Evolutionary conservation across 169 alveolate genomes (phyloP), one percentile per base, ranked within the genome.

Genomic region (Toxoplasma gondii): DNA sequence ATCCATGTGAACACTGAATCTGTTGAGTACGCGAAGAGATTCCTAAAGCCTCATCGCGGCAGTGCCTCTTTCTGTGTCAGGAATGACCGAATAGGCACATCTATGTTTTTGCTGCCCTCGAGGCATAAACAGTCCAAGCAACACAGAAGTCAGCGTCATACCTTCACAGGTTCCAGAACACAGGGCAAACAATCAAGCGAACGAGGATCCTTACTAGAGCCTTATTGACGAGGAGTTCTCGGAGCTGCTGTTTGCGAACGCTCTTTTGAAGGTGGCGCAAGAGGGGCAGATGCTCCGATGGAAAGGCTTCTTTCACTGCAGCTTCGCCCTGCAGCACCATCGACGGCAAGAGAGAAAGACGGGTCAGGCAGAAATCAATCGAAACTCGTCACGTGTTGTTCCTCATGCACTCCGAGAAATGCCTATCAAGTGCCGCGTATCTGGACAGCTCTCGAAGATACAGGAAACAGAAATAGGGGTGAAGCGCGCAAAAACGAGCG

Each of bases 261-360:
- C 70, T 24, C 16, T 82, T 83, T 1, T 78, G 87, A 64, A 81
- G 69, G 41, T 82, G 86, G 19, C 94, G 91, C 41, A 81, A 29
- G 12, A 92, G 91, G 9, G 94, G 86, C 41, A 92, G 41, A 70
- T 92, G 94, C 70, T 92, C 54, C 69, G 36, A 41, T 24, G 91
- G 91, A 43, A 92, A 45, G 16, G 88, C 94, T 86, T 38, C 64
- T 39, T 54, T 45, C 17, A 91, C 38, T 1, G 67, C 64, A 36
- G 54, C 83, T 10, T 91, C 91, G 22, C 94, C 94, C 91, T 91
- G 88, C 7, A 39, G n/a, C 39, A 41, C 27, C 54, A 41, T 12
- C 34, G 5, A 64, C 0, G 41, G 58, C 12, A 49, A 49, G 58
- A 49, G 58, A 1, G 31, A 36, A 81, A 19, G 44, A 24, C 29